phyloP scores from a whole-genome alignment of 305 asterid genomes.

The Fraxinus albicans region DNA sequence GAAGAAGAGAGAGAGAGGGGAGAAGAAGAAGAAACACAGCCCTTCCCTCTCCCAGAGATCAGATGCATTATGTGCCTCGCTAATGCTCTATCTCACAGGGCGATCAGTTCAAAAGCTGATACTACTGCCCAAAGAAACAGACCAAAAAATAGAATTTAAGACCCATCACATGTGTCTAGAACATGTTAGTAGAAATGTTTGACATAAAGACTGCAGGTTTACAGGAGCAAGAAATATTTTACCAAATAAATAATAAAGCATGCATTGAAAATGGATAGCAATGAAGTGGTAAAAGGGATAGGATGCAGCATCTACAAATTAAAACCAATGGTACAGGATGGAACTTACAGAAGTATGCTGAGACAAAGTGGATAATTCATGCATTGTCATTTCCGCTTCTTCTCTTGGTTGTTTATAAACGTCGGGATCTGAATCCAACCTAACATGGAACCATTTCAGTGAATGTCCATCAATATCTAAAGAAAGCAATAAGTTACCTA shows the following conservation, averaged over 20 bases:
- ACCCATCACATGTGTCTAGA: not conserved
- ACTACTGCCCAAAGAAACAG: not conserved
- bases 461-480: too few species aligned
- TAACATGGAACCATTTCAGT: too few species aligned
- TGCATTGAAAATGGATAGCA: not conserved
- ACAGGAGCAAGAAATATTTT: not conserved
- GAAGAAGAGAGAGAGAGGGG: too few species aligned
- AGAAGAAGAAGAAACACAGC: not conserved
- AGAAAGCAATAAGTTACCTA: too few species aligned
- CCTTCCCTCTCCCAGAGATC: not conserved
- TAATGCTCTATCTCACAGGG: slow-evolving; percentile 2
- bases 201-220: not conserved
- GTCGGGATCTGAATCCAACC: too few species aligned
- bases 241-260: not conserved
- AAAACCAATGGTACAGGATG: slow-evolving; percentile 7
- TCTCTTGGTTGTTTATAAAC: slow-evolving; percentile 25
- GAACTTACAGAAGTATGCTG: slow-evolving; percentile 91
- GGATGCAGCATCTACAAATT: not conserved
- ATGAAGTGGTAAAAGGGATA: not conserved
- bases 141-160: not conserved
- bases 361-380: slow-evolving; percentile 74
- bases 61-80: not conserved
- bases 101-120: not conserved
- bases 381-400: slow-evolving; percentile 88
- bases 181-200: not conserved